These are phyloP conservation scores for Licmophora abbreviata DNA, from an alignment of 108 stramenopile genomes.

Conservation along the genomic window DNA sequence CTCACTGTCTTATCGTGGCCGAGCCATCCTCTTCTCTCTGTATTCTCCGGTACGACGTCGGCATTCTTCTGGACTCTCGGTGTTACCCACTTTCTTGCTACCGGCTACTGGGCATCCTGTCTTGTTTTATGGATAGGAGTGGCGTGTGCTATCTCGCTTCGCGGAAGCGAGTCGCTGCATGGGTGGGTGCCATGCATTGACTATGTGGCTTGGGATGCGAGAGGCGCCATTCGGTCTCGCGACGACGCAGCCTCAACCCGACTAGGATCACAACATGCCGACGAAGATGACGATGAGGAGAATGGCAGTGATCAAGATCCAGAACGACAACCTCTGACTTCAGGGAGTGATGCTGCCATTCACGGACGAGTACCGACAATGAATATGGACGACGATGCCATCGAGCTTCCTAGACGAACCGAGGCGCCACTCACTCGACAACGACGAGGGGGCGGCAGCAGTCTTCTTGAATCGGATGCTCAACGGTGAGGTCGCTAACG, in stretches of 20 bases:
- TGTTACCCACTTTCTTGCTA: conserved; percentile 37
- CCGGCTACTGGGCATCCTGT: conserved; percentile 37
- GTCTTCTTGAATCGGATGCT: no score
- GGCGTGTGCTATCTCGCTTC: conserved; percentile 24
- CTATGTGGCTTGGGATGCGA: conserved; percentile 34
- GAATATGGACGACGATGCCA: conserved; percentile 2
- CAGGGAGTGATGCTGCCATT: no score
- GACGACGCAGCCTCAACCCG: no score
- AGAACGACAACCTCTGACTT: no score
- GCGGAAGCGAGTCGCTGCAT: conserved; percentile 14
- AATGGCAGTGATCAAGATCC: no score
- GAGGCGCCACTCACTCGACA: no score
- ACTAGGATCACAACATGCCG: no score
- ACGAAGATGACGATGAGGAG: no score
- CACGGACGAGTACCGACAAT: conserved; percentile 3
- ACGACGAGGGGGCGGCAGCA: no score
- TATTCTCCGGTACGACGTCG: conserved; percentile 26
- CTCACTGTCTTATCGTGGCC: conserved; percentile 20
- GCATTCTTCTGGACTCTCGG: conserved; percentile 36
- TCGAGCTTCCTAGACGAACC: no score
- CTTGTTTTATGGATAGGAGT: conserved; percentile 9
- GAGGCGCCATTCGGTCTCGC: conserved; percentile 13
- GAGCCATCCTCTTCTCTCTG: conserved; percentile 26
- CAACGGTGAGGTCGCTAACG: no score
- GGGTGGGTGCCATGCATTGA: conserved; percentile 30